Evolutionary conservation across 139 green algal genomes (phyloP), one percentile per base, ranked within the genome.

Genomic region (Nannochloris sp.): DNA sequence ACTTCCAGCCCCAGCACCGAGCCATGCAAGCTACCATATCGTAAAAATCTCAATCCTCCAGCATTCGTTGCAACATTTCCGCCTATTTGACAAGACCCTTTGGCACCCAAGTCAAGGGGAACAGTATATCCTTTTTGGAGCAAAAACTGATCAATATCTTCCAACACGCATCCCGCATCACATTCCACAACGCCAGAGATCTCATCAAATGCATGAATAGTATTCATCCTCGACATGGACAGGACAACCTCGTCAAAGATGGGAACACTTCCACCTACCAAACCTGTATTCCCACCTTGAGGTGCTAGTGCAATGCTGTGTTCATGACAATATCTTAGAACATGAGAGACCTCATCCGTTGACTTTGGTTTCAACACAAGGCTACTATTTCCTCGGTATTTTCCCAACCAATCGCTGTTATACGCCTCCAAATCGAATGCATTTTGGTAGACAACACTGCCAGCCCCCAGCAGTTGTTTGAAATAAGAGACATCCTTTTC

Each of bases 31-130:
- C 81, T 90, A 16, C 93, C 93, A 63, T 98, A 97, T 2, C 92
- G 81, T 62, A 99, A 60, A 31, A 96, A 67, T 4, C 89, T 74
- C 57, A 94, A 66, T 0, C 89, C 89, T 23, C 89, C 91, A 61
- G 93, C 93, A 57, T 98, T 97, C 24, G 93, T 98, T 46, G 90
- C 86, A n/a, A 98, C 80, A 67, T 96, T 97, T 57, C 94, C 94
- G 2, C 93, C 94, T 15, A 98, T 95, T 18, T 95, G 86, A 79
- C 94, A 99, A 68, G 71, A 91, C 15, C 87, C 89, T 72, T 96
- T 97, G 34, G 92, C 89, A 0, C 93, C 94, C 23, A 99, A 75
- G 70, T 98, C 93, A 55, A 98, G 78, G 0, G 94, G 94, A 79
- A 97, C 87, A 44, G 73, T 82, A 67, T 85, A 84, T 19, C 90